Base-by-base conservation (phyloP, 306 rosid genomes). In the Trifolium repens region DNA sequence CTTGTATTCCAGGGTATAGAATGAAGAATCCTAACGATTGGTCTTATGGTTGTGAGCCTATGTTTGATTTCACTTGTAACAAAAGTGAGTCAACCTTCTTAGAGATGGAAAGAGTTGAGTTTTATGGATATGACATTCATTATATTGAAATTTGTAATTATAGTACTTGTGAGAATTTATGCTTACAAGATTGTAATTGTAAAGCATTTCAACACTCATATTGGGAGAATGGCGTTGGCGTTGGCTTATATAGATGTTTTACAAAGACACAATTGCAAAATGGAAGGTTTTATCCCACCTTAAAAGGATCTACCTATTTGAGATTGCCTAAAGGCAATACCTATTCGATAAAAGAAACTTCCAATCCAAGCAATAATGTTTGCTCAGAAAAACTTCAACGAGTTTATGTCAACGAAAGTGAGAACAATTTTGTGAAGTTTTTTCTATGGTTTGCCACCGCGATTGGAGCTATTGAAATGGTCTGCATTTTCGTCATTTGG, bases 1-100 rank as follows among this genome's bases (percentile, higher is more conserved):
- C 82, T 4, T 82, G 88, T 68, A 47, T 75, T n/a, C 74, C 84
- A 2, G 84, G 88, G 3, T 12, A 70, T 24, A 79, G 26, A 42
- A 10, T 71, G 43, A 82, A 54, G 34, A 75, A 75, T 14, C 57
- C 6, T 12, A 52, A 59, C 1, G 84, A 85, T 69, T 82, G 86
- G 84, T 67, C 88, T 44, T 67, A 71, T 9, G 93, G 93, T 4
- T 88, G 90, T 30, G 75, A 82, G 12, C 90, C 86, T 1, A 49
- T 46, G 61, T 80, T 84, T 35, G 47, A 5, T 22, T 14, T 79
- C 3, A 53, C 83, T 22, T 79, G 81, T 50, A 46, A 17, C 2
- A 42, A 0, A 70, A 73, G 3, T 10, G 80, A 79, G 54, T 55
- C 83, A 53, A 66, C 32, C 1, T 87, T 82, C 26, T 7, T 73